phyloP scores from a whole-genome alignment of 2,329 filamentous ascomycete genomes.

The Ceratocystis cubensis region DNA sequence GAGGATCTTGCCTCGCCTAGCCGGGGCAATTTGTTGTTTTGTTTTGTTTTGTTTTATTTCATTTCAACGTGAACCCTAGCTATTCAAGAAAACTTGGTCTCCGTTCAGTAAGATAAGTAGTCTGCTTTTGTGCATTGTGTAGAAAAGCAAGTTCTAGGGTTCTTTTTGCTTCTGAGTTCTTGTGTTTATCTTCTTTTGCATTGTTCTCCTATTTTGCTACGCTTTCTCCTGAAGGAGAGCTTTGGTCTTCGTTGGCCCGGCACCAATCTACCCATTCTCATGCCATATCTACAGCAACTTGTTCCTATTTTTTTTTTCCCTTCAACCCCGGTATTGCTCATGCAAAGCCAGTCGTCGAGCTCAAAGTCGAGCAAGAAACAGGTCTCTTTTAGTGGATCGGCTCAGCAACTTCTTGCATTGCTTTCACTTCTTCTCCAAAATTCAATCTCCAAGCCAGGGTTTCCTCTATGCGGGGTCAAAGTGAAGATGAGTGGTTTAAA shows the following conservation, averaged over 20 bases:
- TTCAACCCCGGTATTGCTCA: background rate
- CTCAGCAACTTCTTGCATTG: background rate
- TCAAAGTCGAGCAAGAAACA: background rate
- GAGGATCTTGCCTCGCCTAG: background rate
- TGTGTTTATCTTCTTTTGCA: background rate
- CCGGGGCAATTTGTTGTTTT: background rate
- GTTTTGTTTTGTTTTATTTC: background rate
- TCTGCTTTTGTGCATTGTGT: no score
- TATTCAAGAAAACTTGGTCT: no score
- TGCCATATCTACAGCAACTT: constrained; percentile 8
- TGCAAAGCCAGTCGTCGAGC: background rate
- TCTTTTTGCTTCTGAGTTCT: background rate
- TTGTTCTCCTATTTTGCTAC: background rate
- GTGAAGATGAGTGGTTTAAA: background rate
- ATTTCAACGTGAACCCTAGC: background rate
- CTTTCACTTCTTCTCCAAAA: background rate
- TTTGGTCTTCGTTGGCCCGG: background rate
- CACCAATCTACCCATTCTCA: background rate
- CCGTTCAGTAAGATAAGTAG: no score
- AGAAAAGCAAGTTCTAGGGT: background rate
- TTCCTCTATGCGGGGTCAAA: background rate
- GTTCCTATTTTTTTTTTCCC: background rate
- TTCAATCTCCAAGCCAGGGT: background rate
- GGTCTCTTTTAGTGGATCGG: background rate
- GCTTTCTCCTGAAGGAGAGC: background rate